Percentiles rank a stretch among this genome's conserved stretches.
Conservation (phyloP, 2,329 filamentous ascomycete genomes). For the Camillea tinctor region DNA sequence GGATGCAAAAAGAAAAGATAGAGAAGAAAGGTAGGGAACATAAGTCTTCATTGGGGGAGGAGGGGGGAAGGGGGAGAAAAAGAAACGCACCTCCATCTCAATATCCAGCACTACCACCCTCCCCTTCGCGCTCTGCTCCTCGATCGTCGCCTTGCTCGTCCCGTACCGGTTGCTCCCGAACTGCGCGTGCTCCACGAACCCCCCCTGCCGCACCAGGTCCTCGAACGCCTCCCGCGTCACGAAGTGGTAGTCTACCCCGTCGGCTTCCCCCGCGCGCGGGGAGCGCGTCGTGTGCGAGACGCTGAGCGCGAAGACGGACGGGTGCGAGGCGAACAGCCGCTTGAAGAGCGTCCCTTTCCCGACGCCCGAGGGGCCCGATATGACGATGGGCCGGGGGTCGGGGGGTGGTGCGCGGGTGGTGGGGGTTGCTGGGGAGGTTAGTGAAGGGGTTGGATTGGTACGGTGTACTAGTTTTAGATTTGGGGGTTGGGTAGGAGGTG, state of each 20-base stretch:
- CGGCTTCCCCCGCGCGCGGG: slow-evolving; percentile 71
- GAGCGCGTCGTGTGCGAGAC: slow-evolving; percentile 77
- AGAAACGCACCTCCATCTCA: slow-evolving; percentile 76
- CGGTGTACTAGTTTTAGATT: not conserved
- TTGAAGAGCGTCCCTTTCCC: slow-evolving; percentile 81
- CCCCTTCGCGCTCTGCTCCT: slow-evolving; percentile 68
- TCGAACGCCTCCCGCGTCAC: slow-evolving; percentile 66
- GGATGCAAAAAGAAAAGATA: not conserved
- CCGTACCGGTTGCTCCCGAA: slow-evolving; percentile 88
- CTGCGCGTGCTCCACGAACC: slow-evolving; percentile 81
- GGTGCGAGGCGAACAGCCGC: slow-evolving; percentile 60
- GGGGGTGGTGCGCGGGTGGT: slow-evolving; percentile 28
- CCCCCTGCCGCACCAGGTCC: slow-evolving; percentile 62
- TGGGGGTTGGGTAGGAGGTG: not conserved
- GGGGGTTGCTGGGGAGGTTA: not conserved
- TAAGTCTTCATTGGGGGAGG: not conserved
- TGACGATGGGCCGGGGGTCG: slow-evolving; percentile 66
- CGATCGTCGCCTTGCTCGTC: slow-evolving; percentile 71
- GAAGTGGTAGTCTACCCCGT: slow-evolving; percentile 83
- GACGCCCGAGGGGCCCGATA: slow-evolving; percentile 76
- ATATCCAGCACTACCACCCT: slow-evolving; percentile 86
- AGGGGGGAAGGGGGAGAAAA: not conserved
- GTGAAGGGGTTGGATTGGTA: too few species aligned
- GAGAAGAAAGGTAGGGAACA: too few species aligned
- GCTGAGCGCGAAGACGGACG: slow-evolving; percentile 52